Percentiles rank a stretch among this genome's conserved stretches.
Conservation (phyloP, 2,329 filamentous ascomycete species). For the Didymella sp. region DNA sequence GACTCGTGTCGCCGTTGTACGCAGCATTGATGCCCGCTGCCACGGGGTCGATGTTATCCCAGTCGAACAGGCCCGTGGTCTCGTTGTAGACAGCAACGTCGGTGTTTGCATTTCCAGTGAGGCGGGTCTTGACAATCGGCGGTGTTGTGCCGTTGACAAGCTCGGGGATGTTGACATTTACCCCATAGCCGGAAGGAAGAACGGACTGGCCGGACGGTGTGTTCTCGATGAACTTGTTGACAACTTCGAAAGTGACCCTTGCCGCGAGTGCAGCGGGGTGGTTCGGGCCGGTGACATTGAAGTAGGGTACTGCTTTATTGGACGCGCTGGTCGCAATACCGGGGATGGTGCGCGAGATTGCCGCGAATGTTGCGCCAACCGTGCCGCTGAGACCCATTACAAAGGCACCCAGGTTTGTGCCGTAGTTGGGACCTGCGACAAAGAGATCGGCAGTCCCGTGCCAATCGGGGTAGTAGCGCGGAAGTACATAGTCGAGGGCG, state of each 20-base stretch:
- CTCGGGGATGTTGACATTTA: slow-evolving; percentile 59
- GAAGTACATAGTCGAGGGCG: slow-evolving; percentile 63
- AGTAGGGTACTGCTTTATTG: slow-evolving; percentile 53
- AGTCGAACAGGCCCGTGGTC: slow-evolving; percentile 53
- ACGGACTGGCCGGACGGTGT: slow-evolving; percentile 40
- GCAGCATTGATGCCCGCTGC: slow-evolving; percentile 60
- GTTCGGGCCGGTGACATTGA: slow-evolving; percentile 53
- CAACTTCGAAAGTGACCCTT: slow-evolving; percentile 54
- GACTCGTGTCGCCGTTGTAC: slow-evolving; percentile 59
- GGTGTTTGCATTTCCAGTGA: slow-evolving; percentile 59
- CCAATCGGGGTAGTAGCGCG: slow-evolving; percentile 48
- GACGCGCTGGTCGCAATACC: slow-evolving; percentile 59
- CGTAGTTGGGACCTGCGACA: slow-evolving; percentile 64
- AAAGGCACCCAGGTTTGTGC: slow-evolving; percentile 62
- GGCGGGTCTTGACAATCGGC: slow-evolving; percentile 56
- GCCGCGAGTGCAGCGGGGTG: slow-evolving; percentile 56
- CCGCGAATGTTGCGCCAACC: slow-evolving; percentile 59
- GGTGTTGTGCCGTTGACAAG: slow-evolving; percentile 54
- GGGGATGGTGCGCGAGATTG: slow-evolving; percentile 58
- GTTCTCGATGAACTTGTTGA: slow-evolving; percentile 55
- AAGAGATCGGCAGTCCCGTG: slow-evolving; percentile 62
- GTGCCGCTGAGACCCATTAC: slow-evolving; percentile 43
- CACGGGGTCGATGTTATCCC: slow-evolving; percentile 57
- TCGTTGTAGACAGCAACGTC: slow-evolving; percentile 56
- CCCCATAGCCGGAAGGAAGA: slow-evolving; percentile 60